These are phyloP conservation scores for Quaeritorhiza haematococci DNA, from an alignment of 371 early-diverging fungal species.

Conservation along the genomic window DNA sequence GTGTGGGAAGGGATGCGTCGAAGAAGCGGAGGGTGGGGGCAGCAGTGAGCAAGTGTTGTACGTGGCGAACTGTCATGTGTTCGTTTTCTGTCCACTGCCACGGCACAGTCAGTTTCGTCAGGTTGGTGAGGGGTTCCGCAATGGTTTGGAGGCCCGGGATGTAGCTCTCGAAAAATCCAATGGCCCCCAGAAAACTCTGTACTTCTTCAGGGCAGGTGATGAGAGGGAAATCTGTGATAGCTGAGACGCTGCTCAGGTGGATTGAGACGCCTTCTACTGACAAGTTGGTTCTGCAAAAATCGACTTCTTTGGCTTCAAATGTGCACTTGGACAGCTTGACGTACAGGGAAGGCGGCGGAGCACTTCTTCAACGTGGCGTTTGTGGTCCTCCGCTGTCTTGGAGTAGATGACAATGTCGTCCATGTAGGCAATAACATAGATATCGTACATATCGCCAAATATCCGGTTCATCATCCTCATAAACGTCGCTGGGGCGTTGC, in stretches of 20 bases:
- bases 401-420: neutral
- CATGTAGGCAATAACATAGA: neutral
- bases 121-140: conserved; percentile 35
- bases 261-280: conserved; percentile 16
- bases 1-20: neutral
- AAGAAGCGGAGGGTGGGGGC: conserved; percentile 1
- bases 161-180: conserved; percentile 49
- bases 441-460: conserved; percentile 1
- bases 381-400: neutral
- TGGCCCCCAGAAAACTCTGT: conserved; percentile 44
- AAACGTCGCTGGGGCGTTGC: conserved; percentile 29
- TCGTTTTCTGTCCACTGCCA: neutral
- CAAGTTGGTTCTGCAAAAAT: conserved; percentile 43
- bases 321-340: conserved; percentile 49
- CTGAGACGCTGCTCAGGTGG: conserved; percentile 34
- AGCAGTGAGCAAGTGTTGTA: neutral
- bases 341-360: conserved; percentile 21
- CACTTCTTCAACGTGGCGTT: neutral
- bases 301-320: conserved; percentile 24
- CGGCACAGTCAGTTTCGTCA: conserved; percentile 23
- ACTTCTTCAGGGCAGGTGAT: conserved; percentile 34
- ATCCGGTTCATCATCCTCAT: conserved; percentile 19
- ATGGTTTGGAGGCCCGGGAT: conserved; percentile 36
- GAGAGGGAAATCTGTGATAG: conserved; percentile 34
- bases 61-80: neutral